Evolutionary conservation across 257 asterid species (phyloP), one percentile per base, ranked within the genome.

Genomic region (Parsonsia alboflavescens): DNA sequence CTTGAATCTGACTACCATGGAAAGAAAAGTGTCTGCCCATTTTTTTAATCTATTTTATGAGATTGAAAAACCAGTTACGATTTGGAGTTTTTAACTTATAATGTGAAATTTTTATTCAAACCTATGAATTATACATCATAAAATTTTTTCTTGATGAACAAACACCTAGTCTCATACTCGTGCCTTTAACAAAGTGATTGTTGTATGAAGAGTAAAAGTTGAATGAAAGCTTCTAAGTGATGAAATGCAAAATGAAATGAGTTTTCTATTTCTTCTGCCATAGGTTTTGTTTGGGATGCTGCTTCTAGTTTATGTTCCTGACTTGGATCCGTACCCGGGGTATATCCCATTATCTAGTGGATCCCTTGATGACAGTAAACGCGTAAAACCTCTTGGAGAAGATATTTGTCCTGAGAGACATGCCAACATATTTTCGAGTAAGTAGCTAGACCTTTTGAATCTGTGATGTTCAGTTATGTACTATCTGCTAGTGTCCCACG

Each of bases 361-460:
- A 77, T 78, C 88, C 21, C 53, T 61, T 72, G 90, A 86, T 75
- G 86, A 77, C 67, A 72, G 79, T 80, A 77, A 79, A 70, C 73
- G 57, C 54, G 89, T 85, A 79, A 79, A 77, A 73, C 84, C 84
- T 78, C 84, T 75, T n/a, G 91, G 77, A 67, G 83, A 82, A 63
- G 96, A 90, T 68, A 78, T 89, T 82, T 92, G 87, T 78, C 98
- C 98, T 3, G 98, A 92, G 86, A 89, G 97, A 86, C 39, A 46
- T 77, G 91, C 89, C 78, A 89, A 72, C 71, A 69, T 90, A 80
- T 82, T 90, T 73, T 83, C 96, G 63, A 75, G 98, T 92, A 83
- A 81, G 93, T 76, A 53, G 24, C 46, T 15, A 33, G 45, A 70
- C 59, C 12, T n/a, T 68, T 24, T 22, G 22, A 24, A 39, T 64